A percentile compares a stretch with the other conserved stretches of the same genome.
Evolutionary conservation across 305 asterid species (phyloP).

Genomic region (Caryopteris hybrid): DNA sequence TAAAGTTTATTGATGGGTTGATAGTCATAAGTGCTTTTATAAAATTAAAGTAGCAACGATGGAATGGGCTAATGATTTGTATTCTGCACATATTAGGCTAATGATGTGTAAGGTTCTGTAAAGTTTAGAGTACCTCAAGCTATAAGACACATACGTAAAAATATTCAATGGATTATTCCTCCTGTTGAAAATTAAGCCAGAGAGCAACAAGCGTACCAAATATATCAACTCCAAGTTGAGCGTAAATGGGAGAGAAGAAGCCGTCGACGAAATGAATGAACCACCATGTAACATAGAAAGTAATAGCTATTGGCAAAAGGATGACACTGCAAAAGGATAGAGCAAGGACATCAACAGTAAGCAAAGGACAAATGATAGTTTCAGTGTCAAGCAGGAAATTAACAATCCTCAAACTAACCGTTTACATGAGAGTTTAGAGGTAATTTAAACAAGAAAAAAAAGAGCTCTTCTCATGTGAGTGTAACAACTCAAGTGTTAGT

Average conservation of each 20-base stretch:
- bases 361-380: background rate
- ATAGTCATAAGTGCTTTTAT: slow-evolving; percentile 4
- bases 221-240: slow-evolving; percentile 68
- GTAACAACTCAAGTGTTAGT: slow-evolving; percentile 1
- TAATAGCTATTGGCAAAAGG: slow-evolving; percentile 84
- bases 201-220: slow-evolving; percentile 50
- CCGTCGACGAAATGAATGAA: slow-evolving; percentile 94
- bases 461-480: background rate
- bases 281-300: slow-evolving; percentile 93
- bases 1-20: background rate
- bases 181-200: background rate
- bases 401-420: background rate
- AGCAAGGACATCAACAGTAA: slow-evolving; percentile 7
- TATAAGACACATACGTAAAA: background rate
- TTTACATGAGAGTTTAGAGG: background rate
- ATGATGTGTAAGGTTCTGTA: background rate
- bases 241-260: slow-evolving; percentile 91
- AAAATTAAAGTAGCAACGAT: slow-evolving; percentile 10
- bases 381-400: background rate
- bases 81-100: background rate
- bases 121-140: background rate
- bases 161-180: background rate
- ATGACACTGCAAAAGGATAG: slow-evolving; percentile 65
- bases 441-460: background rate
- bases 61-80: too few relatives aligned